phyloP scores from a whole-genome alignment of 352 stramenopile genomes.

The Blastocystis sp. region DNA sequence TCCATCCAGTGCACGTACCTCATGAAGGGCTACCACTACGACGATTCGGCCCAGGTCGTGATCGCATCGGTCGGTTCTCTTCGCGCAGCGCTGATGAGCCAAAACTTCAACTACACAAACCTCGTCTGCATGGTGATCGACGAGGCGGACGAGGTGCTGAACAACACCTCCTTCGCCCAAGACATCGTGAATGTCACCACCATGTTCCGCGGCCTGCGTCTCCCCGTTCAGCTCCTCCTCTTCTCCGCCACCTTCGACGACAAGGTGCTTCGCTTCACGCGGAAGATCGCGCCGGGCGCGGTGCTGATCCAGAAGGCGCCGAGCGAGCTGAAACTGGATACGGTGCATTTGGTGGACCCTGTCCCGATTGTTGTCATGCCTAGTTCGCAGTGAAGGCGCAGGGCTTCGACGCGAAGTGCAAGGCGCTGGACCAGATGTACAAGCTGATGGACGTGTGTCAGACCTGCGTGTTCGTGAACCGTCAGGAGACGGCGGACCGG shows the following conservation, averaged over 20 bases:
- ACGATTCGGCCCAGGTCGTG: slow-evolving; percentile 38
- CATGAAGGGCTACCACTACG: slow-evolving; percentile 49
- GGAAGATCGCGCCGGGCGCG: slow-evolving; percentile 21
- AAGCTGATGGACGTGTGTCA: slow-evolving; percentile 67
- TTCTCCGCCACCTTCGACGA: slow-evolving; percentile 71
- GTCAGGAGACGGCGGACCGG: slow-evolving; percentile 34
- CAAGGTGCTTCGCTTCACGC: slow-evolving; percentile 53
- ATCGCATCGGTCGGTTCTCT: slow-evolving; percentile 36
- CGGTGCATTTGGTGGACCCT: slow-evolving; percentile 53
- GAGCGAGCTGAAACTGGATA: slow-evolving; percentile 24
- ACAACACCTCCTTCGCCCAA: slow-evolving; percentile 15
- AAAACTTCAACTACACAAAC: slow-evolving; percentile 10
- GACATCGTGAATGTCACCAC: slow-evolving; percentile 14
- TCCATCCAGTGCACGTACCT: slow-evolving; percentile 35
- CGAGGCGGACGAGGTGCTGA: slow-evolving; percentile 59
- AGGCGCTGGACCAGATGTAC: slow-evolving; percentile 29
- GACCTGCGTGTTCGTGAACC: slow-evolving; percentile 70
- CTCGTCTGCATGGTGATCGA: slow-evolving; percentile 62
- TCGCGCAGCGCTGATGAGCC: slow-evolving; percentile 8
- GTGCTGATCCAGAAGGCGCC: slow-evolving; percentile 49
- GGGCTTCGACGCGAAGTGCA: slow-evolving; percentile 49
- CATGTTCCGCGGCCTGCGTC: not conserved
- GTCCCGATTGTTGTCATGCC: not conserved
- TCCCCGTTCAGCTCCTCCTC: slow-evolving; percentile 58
- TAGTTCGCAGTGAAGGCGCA: slow-evolving; percentile 20